Base-by-base conservation (phyloP, 2,329 filamentous ascomycete genomes). In the Seiridium cupressi region DNA sequence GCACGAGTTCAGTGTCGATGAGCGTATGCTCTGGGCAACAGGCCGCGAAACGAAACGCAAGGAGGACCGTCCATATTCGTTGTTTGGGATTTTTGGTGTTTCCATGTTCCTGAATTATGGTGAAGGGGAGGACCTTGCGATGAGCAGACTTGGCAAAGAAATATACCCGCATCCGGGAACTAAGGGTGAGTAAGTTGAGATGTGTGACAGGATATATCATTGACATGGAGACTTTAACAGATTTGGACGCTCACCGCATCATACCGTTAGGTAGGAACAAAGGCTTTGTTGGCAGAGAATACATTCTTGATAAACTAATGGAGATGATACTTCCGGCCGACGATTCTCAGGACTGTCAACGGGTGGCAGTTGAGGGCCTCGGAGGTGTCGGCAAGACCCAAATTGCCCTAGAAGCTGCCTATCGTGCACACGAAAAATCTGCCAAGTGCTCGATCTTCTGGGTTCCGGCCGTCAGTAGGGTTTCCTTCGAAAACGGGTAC, bases 321-420 rank as follows among this genome's bases (percentile, higher is more conserved):
- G 1, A 34, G 7, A 48, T 3, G 13, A 3, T 44, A 9, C 46
- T 35, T 10, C 46, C 44, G 4, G 10, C n/a, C 2, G 8, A 6
- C 31, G 32, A 51, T 4, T 5, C 26, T 32, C 32, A 66, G 7
- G 51, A 59, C 58, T 67, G 64, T 60, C 69, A 61, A 48, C 62
- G 61, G 49, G 63, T 58, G 9, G 67, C 62, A 1, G 59, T 73
- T 3, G 47, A 64, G 1, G 73, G 73, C 1, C 68, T 74, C 0
- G 72, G 72, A 1, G 74, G 74, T 0, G 62, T 75, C 3, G 72
- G 74, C 0, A 77, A 77, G 65, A 76, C 74, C 1, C 71, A 77
- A 55, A 68, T 76, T 11, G 74, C 72, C 1, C 63, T 77, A 3
- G 70, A 77, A 51, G 66, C 67, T n/a, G 70, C 68, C 13, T 74